Base-by-base conservation (phyloP, 805 yeast species). In the Saturnispora dispora region DNA sequence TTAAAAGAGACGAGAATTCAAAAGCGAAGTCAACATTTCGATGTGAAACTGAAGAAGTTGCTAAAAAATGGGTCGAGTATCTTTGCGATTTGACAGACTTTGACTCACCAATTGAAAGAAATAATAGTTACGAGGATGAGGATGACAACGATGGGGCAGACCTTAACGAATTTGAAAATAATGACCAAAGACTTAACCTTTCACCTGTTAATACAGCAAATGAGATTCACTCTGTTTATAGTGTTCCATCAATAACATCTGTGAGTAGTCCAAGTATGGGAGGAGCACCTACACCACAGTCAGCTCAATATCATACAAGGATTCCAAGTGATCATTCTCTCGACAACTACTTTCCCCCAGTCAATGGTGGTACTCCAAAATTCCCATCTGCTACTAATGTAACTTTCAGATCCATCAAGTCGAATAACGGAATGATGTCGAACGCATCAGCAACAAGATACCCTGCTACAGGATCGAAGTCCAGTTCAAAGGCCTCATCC, bases 61-160 rank as follows among this genome's bases (percentile, higher is more conserved):
- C 75, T 47, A 61, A 60, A 25, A 72, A 71, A 56, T 83, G 88
- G 88, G 65, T 70, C 35, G 73, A 71, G 28, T 84, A 81, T 60
- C 63, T 83, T 44, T 66, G 69, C 30, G 82, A 79, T 54, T 65
- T 82, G 56, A 70, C 77, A 32, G 68, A 71, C 46, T 78, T 73
- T 56, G 71, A 71, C 22, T 63, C 66, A 50, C 76, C 78, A 42
- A 61, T 69, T 35, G 76, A 75, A 33, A 74, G 88, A 64, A 76
- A 79, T 54, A 68, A 66, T 65, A 60, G 76, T 69, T 35, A 76
- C 69, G 59, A 57, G 53, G 59, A 55, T 32, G 60, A 53, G 35
- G 54, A 47, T 7, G 53, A 56, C 36, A 53, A 53, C 4, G 48
- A 22, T 11, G 45, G 36, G 22, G 27, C 36, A 18, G 33, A 33